These are phyloP conservation scores for Cymbidium sinense DNA, from an alignment of 106 monocot species.

Conservation along the genomic window DNA sequence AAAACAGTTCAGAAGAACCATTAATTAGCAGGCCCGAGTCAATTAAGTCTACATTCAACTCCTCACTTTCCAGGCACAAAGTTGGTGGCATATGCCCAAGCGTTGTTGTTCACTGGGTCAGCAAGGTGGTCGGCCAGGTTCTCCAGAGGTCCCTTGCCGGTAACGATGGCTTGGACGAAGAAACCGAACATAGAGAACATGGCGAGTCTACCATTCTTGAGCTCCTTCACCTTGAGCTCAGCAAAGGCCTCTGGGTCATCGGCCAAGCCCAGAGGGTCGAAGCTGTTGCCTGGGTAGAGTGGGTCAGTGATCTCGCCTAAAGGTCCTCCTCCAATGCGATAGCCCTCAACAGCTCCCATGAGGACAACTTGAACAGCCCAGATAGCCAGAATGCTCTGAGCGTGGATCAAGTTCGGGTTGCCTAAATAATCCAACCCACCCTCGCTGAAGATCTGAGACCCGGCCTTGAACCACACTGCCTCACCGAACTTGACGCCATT, in stretches of 20 bases:
- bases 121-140: slow-evolving; percentile 28
- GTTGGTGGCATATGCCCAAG: slow-evolving; percentile 31
- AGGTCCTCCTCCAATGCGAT: slow-evolving; percentile 36
- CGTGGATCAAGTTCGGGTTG: slow-evolving; percentile 27
- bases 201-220: slow-evolving; percentile 52
- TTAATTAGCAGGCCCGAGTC: no score
- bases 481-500: slow-evolving; percentile 33
- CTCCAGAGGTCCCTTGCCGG: slow-evolving; percentile 25
- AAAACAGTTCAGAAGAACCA: no score
- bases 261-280: slow-evolving; percentile 43
- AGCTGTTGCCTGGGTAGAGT: slow-evolving; percentile 52
- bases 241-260: slow-evolving; percentile 64
- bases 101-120: slow-evolving; percentile 33
- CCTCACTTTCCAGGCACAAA: slow-evolving; percentile 30
- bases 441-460: slow-evolving; percentile 27
- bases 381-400: slow-evolving; percentile 31
- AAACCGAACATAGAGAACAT: slow-evolving; percentile 65
- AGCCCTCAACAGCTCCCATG: slow-evolving; percentile 30
- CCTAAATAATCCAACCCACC: slow-evolving; percentile 31
- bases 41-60: not conserved
- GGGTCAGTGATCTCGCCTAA: slow-evolving; percentile 40
- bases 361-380: slow-evolving; percentile 30
- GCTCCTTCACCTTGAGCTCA: slow-evolving; percentile 62
- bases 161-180: slow-evolving; percentile 31
- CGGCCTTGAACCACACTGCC: slow-evolving; percentile 34